Percentiles rank a stretch among this genome's conserved stretches.
phyloP scores from a whole-genome alignment of 2,329 filamentous ascomycete species.

The Calonectria montana region DNA sequence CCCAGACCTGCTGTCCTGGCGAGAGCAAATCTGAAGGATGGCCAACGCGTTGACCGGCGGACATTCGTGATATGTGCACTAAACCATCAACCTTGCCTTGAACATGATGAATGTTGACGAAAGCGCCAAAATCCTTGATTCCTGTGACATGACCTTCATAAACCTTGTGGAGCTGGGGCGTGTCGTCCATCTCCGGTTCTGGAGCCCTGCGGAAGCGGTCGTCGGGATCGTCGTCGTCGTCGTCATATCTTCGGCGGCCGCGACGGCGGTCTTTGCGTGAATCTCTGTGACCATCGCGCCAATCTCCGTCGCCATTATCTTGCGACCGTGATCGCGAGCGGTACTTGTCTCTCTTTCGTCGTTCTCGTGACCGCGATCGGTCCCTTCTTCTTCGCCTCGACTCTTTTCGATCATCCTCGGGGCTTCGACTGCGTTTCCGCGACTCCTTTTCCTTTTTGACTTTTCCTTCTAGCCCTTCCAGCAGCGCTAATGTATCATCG shows the following conservation, averaged over 20 bases:
- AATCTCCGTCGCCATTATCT: constrained; percentile 59
- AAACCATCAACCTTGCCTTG: constrained; percentile 91
- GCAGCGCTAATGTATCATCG: constrained; percentile 90
- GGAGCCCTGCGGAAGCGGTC: constrained; percentile 75
- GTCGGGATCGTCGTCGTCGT: constrained; percentile 59
- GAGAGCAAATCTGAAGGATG: constrained; percentile 90
- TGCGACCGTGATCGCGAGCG: constrained; percentile 53
- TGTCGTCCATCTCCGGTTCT: constrained; percentile 81
- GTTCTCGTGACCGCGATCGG: constrained; percentile 56
- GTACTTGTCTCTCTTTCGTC: constrained; percentile 49
- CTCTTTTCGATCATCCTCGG: constrained; percentile 59
- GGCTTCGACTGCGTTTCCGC: constrained; percentile 71
- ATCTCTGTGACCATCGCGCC: constrained; percentile 49
- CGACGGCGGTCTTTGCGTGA: constrained; percentile 45
- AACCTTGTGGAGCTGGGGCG: constrained; percentile 84
- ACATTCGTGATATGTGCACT: constrained; percentile 92
- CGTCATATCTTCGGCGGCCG: constrained; percentile 51
- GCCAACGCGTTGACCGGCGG: constrained; percentile 86
- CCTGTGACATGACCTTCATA: constrained; percentile 93
- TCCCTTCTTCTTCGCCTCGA: constrained; percentile 54
- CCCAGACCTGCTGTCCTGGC: constrained; percentile 85
- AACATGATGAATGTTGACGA: constrained; percentile 91
- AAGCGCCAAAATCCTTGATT: constrained; percentile 94
- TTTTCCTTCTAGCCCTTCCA: constrained; percentile 87
- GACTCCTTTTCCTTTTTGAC: constrained; percentile 60